Conservation (phyloP, 2,329 filamentous ascomycete species). For the Karstenula rhodostoma region DNA sequence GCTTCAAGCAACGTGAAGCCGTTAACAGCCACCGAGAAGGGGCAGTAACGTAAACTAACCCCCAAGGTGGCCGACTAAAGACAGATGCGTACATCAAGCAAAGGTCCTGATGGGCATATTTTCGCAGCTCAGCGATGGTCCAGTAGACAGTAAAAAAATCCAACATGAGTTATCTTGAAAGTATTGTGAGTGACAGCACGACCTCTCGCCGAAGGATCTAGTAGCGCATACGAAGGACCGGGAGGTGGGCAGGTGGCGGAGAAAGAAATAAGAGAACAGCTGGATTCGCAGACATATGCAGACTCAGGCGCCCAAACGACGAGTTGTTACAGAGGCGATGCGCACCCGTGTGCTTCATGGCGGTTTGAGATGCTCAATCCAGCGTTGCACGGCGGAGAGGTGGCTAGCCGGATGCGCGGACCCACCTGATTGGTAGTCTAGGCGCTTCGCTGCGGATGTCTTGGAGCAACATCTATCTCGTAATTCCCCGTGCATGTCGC, state of each 20-base stretch:
- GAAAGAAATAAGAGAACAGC: background rate
- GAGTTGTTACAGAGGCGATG: constrained; percentile 10
- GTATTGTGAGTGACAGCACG: background rate
- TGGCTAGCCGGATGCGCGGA: background rate
- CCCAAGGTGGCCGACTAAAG: background rate
- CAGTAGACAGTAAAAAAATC: too few relatives aligned
- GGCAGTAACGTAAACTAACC: constrained; percentile 5
- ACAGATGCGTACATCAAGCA: background rate
- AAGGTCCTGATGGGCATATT: background rate
- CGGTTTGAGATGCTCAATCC: constrained; percentile 7
- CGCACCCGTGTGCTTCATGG: constrained; percentile 6
- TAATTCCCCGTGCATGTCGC: background rate
- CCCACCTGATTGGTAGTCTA: constrained; percentile 10
- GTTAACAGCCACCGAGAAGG: constrained; percentile 4
- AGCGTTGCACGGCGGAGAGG: constrained; percentile 2
- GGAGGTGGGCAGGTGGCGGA: background rate
- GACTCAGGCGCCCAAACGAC: background rate
- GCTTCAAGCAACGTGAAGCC: constrained; percentile 13
- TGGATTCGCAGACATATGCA: constrained; percentile 2
- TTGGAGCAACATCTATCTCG: constrained; percentile 5
- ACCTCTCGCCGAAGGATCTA: background rate
- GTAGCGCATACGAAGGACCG: background rate
- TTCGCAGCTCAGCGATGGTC: background rate
- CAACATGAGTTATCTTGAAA: background rate
- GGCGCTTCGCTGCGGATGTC: constrained; percentile 1